Conservation (phyloP, 306 rosid species). For the Casuarina glauca region DNA sequence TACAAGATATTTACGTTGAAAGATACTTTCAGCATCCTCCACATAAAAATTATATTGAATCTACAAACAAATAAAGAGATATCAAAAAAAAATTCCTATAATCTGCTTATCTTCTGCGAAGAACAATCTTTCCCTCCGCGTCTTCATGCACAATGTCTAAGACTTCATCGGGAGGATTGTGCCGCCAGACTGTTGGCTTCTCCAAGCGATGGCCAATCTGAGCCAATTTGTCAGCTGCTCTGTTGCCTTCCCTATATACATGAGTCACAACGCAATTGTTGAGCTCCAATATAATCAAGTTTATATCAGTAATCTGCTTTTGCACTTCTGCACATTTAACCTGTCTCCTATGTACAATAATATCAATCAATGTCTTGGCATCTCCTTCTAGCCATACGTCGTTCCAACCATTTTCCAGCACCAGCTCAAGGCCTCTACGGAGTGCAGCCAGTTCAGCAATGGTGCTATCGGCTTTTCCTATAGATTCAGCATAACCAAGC, state of each 20-base stretch:
- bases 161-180: conserved; percentile 52
- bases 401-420: conserved; percentile 68
- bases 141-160: conserved; percentile 51
- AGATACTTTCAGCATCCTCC: not conserved
- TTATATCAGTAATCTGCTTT: conserved; percentile 44
- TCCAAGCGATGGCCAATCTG: conserved; percentile 56
- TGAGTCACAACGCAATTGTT: conserved; percentile 47
- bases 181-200: conserved; percentile 51
- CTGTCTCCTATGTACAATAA: conserved; percentile 37
- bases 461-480: conserved; percentile 62
- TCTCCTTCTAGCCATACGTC: conserved; percentile 84
- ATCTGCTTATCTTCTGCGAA: conserved; percentile 37
- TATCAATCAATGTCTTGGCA: conserved; percentile 57
- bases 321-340: conserved; percentile 51
- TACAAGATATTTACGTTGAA: not conserved
- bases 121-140: conserved; percentile 67
- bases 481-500: conserved; percentile 69
- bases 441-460: conserved; percentile 61
- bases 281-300: conserved; percentile 42
- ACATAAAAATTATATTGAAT: not conserved
- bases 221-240: conserved; percentile 71
- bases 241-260: conserved; percentile 67
- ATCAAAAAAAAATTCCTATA: not conserved
- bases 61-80: not conserved
- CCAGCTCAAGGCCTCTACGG: conserved; percentile 63